phyloP scores from a whole-genome alignment of 148 eudicot species.

The Fagopyrum tataricum region DNA sequence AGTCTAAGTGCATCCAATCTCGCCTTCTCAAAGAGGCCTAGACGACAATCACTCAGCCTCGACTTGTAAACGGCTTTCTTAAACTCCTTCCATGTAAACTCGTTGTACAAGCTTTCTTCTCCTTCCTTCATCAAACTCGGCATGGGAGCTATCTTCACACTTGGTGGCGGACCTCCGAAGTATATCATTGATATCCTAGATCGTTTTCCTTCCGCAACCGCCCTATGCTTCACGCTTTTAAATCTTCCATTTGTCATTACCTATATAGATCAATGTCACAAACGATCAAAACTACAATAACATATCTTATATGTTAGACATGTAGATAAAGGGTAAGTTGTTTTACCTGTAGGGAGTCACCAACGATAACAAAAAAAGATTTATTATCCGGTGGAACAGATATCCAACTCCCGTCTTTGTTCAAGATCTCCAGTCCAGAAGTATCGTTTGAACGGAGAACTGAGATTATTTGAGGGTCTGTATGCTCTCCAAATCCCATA shows the following conservation, averaged over 20 bases:
- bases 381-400: constrained; percentile 36
- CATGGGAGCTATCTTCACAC: constrained; percentile 18
- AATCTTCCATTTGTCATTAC: constrained; percentile 81
- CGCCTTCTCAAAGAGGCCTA: constrained; percentile 24
- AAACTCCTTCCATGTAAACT: constrained; percentile 47
- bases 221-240: constrained; percentile 68
- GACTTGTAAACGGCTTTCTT: constrained; percentile 41
- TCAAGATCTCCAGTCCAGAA: constrained; percentile 36
- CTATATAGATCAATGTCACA: constrained; percentile 27
- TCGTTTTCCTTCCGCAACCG: constrained; percentile 32
- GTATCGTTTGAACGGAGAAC: constrained; percentile 49
- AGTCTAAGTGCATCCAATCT: too few species aligned
- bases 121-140: constrained; percentile 25
- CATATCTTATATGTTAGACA: too few species aligned
- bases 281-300: too few species aligned
- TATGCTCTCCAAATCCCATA: constrained; percentile 72
- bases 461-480: constrained; percentile 69
- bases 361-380: constrained; percentile 46
- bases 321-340: neutral
- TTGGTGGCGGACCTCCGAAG: constrained; percentile 14
- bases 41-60: constrained; percentile 36
- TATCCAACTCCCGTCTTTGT: constrained; percentile 38
- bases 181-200: constrained; percentile 31
- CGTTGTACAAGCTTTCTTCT: constrained; percentile 37
- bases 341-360: constrained; percentile 26